phyloP scores from a whole-genome alignment of 768 basidiomycete species.

The Tricholomella constricta region DNA sequence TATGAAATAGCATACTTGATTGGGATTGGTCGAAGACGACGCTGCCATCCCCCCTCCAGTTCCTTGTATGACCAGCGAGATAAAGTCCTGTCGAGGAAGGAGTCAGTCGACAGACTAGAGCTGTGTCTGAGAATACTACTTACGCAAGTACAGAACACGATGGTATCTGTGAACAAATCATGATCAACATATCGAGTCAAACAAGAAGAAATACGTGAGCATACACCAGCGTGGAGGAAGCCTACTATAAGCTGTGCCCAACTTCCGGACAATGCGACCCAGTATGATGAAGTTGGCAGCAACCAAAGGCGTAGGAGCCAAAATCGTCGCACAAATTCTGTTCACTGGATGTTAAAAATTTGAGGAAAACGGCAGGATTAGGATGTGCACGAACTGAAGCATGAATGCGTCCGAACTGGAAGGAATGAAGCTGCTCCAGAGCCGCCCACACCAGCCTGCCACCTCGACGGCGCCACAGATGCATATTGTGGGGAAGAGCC shows the following conservation, averaged over 20 bases:
- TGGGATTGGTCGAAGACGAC: neutral
- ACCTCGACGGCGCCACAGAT: slow-evolving; percentile 52
- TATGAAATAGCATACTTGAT: neutral
- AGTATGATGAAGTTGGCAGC: slow-evolving; percentile 61
- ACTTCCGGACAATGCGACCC: slow-evolving; percentile 41
- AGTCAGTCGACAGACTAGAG: neutral
- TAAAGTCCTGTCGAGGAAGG: slow-evolving; percentile 41
- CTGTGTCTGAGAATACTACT: neutral
- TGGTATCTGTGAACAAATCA: slow-evolving; percentile 32
- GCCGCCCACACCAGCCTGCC: slow-evolving; percentile 55
- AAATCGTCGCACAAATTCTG: slow-evolving; percentile 46
- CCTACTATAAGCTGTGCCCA: slow-evolving; percentile 54
- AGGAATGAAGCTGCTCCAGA: slow-evolving; percentile 48
- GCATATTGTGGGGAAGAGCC: slow-evolving; percentile 50
- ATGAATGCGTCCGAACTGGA: slow-evolving; percentile 28
- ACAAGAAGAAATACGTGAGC: slow-evolving; percentile 6
- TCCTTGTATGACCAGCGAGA: slow-evolving; percentile 66
- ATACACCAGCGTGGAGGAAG: slow-evolving; percentile 43
- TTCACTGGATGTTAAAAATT: neutral
- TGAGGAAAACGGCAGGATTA: neutral
- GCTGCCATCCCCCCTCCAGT: slow-evolving; percentile 55
- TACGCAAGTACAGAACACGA: slow-evolving; percentile 40
- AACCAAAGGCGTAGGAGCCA: slow-evolving; percentile 58
- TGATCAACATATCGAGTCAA: neutral
- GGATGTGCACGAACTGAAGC: slow-evolving; percentile 40